These are phyloP conservation scores for Tetradesmus lagerheimii DNA, from an alignment of 139 green algal genomes.

Conservation along the genomic window DNA sequence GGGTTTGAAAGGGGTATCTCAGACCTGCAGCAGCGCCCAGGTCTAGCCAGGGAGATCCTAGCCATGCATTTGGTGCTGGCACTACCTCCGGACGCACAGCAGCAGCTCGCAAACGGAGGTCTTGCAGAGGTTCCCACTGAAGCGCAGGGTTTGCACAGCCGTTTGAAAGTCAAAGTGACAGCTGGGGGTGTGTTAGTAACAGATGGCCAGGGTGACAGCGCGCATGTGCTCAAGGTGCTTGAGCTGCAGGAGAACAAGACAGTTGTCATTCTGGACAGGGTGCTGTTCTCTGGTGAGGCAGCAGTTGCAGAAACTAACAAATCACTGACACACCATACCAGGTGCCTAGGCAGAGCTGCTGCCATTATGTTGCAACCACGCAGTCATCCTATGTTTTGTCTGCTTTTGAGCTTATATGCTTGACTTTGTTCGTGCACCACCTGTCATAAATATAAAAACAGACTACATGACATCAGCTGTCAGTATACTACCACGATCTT, in stretches of 20 bases:
- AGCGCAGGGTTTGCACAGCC: background rate
- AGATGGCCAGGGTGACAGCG: background rate
- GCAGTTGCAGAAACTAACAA: too few relatives aligned
- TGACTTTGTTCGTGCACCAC: too few relatives aligned
- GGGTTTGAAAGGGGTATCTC: background rate
- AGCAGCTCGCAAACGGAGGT: background rate
- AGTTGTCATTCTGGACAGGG: background rate
- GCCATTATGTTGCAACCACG: too few relatives aligned
- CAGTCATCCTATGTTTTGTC: too few relatives aligned
- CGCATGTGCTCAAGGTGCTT: background rate
- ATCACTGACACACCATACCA: too few relatives aligned
- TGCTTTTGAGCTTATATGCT: too few relatives aligned
- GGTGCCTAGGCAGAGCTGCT: too few relatives aligned
- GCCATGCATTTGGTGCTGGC: background rate
- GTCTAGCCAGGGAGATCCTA: background rate
- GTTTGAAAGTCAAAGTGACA: background rate
- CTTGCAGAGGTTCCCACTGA: background rate
- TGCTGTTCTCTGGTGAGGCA: background rate
- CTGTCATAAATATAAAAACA: too few relatives aligned
- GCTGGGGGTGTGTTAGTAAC: background rate
- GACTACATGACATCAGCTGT: too few relatives aligned
- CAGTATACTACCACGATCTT: too few relatives aligned
- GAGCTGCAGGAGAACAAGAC: background rate
- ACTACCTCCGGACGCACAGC: background rate
- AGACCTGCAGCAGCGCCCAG: background rate